A percentile compares a stretch with the other conserved stretches of the same genome.
Conservation (phyloP, 805 yeast genomes). For the Blastobotrys americana region DNA sequence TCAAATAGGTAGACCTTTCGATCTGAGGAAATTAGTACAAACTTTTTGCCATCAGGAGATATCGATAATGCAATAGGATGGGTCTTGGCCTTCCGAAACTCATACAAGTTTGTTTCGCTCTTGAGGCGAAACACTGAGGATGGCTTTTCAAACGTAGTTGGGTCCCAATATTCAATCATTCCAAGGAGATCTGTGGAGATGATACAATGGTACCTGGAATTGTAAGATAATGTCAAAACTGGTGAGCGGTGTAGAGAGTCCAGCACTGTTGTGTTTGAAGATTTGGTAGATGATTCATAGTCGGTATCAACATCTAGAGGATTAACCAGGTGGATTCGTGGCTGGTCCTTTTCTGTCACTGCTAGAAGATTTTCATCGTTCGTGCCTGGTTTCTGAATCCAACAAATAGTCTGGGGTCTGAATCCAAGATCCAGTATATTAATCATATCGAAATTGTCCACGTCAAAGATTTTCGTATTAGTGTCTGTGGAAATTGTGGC, state of each 20-base stretch:
- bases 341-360: conserved; percentile 16
- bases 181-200: conserved; percentile 29
- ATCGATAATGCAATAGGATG: conserved; percentile 21
- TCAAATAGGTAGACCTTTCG: conserved; percentile 31
- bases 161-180: conserved; percentile 35
- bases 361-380: conserved; percentile 13
- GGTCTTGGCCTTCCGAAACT: conserved; percentile 31
- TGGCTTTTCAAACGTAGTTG: conserved; percentile 20
- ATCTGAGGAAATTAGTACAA: conserved; percentile 30
- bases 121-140: conserved; percentile 31
- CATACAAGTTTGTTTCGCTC: conserved; percentile 36
- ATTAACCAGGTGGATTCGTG: conserved; percentile 22
- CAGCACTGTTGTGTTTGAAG: conserved; percentile 2
- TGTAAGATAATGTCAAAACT: conserved; percentile 23
- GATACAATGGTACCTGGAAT: conserved; percentile 22
- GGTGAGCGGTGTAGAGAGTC: conserved; percentile 22
- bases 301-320: conserved; percentile 14
- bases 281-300: conserved; percentile 11
- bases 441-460: conserved; percentile 33
- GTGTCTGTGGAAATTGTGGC: conserved; percentile 23
- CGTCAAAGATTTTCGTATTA: conserved; percentile 31
- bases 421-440: conserved; percentile 27
- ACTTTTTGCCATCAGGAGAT: conserved; percentile 26
- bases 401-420: conserved; percentile 24
- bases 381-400: conserved; percentile 18